These are phyloP conservation scores for Boeremia exigua DNA, from an alignment of 2,329 filamentous ascomycete species.

Conservation along the genomic window DNA sequence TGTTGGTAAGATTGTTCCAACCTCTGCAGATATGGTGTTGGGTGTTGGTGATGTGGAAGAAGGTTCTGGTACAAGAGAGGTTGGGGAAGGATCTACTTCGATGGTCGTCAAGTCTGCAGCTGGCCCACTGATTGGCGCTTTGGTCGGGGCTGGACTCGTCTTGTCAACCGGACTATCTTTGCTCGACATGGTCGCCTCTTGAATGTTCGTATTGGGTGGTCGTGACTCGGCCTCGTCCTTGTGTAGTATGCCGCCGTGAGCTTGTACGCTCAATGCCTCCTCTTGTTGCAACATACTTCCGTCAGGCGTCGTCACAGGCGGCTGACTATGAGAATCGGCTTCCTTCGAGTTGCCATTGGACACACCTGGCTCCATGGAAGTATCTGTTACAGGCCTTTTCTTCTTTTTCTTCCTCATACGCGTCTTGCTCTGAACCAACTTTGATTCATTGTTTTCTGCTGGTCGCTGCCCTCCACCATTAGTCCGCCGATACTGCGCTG, in stretches of 20 bases:
- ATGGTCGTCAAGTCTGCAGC: background rate
- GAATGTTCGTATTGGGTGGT: too few species aligned
- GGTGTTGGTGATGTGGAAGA: background rate
- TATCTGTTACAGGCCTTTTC: conserved; percentile 28
- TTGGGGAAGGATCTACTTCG: too few species aligned
- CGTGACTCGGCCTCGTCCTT: background rate
- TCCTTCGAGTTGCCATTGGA: background rate
- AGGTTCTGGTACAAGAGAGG: too few species aligned
- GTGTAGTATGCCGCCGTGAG: background rate
- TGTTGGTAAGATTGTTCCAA: background rate
- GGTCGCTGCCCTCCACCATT: background rate
- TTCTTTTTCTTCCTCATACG: conserved; percentile 44
- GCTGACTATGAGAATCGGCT: background rate
- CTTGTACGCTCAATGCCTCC: background rate
- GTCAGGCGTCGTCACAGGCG: background rate
- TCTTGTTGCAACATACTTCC: background rate
- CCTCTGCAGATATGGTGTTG: background rate
- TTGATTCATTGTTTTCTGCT: conserved; percentile 17
- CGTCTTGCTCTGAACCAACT: conserved; percentile 45
- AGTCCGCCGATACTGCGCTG: background rate
- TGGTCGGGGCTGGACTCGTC: background rate
- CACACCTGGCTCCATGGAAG: background rate
- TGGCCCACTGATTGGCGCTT: background rate
- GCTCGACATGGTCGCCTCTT: background rate
- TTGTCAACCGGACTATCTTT: background rate